A percentile compares a stretch with the other conserved stretches of the same genome.
phyloP scores from a whole-genome alignment of 495 filamentous ascomycete genomes.

The Paragyromitra xinjiangensis region DNA sequence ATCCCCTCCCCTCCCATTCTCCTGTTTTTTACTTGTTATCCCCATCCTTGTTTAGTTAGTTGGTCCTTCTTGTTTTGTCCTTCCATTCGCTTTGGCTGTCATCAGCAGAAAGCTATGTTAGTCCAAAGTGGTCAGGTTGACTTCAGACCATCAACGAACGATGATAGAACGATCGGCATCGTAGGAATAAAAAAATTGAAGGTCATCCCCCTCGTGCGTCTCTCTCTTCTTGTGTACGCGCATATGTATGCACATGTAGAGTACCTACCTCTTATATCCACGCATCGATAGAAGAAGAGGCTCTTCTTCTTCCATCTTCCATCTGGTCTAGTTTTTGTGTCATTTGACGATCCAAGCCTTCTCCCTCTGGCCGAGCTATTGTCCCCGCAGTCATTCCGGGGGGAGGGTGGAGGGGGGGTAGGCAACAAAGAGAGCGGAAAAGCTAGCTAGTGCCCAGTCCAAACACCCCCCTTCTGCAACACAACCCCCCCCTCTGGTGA shows the following conservation, averaged over 20 bases:
- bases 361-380: constrained; percentile 38
- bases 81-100: constrained; percentile 22
- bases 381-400: constrained; percentile 44
- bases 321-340: constrained; percentile 51
- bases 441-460: constrained; percentile 50
- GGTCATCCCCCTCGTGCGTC: constrained; percentile 50
- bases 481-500: constrained; percentile 42
- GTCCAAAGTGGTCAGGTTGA: constrained; percentile 30
- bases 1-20: constrained; percentile 26
- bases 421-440: constrained; percentile 51
- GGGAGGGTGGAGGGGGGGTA: constrained; percentile 24
- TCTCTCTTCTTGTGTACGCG: constrained; percentile 44
- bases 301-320: constrained; percentile 51
- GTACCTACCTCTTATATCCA: constrained; percentile 53
- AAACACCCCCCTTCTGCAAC: constrained; percentile 54
- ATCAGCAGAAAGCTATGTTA: constrained; percentile 24
- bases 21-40: constrained; percentile 40
- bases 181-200: constrained; percentile 49
- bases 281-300: constrained; percentile 51
- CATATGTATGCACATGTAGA: constrained; percentile 54
- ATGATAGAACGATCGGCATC: constrained; percentile 50
- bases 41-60: constrained; percentile 43
- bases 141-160: constrained; percentile 43
- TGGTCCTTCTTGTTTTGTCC: constrained; percentile 36
- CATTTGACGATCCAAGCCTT: constrained; percentile 51